phyloP scores from a whole-genome alignment of 2,329 filamentous ascomycete species.

The Trichoderma citrinoviride region DNA sequence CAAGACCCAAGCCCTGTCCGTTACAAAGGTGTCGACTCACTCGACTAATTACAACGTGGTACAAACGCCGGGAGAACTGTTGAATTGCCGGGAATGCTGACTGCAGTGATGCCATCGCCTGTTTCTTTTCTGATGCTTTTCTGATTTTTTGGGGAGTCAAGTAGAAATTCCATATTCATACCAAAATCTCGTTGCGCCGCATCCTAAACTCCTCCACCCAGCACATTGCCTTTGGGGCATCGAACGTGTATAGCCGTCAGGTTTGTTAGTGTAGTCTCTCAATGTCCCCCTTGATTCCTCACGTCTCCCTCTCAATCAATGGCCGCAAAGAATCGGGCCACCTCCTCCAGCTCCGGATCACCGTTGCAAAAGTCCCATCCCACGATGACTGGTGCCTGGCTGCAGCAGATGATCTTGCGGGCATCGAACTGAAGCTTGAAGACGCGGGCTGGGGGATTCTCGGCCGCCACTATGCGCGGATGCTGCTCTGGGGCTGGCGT shows the following conservation, averaged over 20 bases:
- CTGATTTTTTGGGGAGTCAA: not conserved
- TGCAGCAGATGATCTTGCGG: conserved; percentile 89
- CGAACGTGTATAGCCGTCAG: not conserved
- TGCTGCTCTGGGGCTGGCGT: conserved; percentile 34
- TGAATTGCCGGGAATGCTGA: conserved; percentile 3
- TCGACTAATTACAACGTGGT: conserved; percentile 4
- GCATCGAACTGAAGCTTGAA: conserved; percentile 98
- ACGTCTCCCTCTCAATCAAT: conserved; percentile 41
- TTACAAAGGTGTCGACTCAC: not conserved
- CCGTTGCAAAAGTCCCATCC: conserved; percentile 97
- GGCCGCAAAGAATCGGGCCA: conserved; percentile 73
- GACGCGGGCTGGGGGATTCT: conserved; percentile 60
- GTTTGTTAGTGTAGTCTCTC: not conserved
- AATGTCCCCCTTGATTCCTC: not conserved
- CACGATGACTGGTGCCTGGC: conserved; percentile 85
- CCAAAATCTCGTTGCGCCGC: not conserved
- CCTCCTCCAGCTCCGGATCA: conserved; percentile 75
- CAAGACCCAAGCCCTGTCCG: not conserved
- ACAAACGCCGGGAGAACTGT: conserved; percentile 7
- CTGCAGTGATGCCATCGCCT: conserved; percentile 8
- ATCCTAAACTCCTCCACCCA: not conserved
- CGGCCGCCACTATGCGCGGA: conserved; percentile 46
- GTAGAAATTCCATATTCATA: not conserved
- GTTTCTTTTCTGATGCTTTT: not conserved
- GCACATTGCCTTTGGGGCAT: not conserved